Evolutionary conservation across 345 rosid genomes (phyloP).

Genomic region (Rubroshorea leprosula): DNA sequence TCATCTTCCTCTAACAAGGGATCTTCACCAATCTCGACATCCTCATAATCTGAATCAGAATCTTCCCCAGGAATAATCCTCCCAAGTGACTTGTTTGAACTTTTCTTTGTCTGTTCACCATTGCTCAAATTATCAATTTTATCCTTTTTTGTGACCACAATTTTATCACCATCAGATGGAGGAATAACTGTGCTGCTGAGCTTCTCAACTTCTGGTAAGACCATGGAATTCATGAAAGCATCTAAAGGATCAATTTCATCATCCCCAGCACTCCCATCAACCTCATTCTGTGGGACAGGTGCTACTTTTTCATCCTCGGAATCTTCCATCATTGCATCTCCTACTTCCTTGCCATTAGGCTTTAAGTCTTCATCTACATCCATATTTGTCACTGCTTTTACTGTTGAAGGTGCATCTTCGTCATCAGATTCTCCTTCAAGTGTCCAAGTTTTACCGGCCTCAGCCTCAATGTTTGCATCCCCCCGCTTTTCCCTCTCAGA

Average conservation of each 20-base stretch:
- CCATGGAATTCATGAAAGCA: constrained; percentile 92
- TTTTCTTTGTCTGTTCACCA: constrained; percentile 51
- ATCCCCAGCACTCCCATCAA: constrained; percentile 26
- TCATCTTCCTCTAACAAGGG: constrained; percentile 80
- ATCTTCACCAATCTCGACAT: constrained; percentile 55
- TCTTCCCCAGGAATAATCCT: constrained; percentile 95
- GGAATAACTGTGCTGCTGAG: constrained; percentile 38
- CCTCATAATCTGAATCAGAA: constrained; percentile 79
- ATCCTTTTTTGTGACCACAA: constrained; percentile 25
- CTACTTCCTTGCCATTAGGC: constrained; percentile 25
- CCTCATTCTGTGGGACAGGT: constrained; percentile 29
- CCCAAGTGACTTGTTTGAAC: constrained; percentile 62
- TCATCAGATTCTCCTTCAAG: constrained; percentile 96
- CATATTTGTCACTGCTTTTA: constrained; percentile 43
- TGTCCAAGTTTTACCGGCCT: constrained; percentile 75
- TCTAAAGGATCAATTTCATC: constrained; percentile 95
- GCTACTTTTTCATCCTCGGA: constrained; percentile 29
- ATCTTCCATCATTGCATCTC: constrained; percentile 44
- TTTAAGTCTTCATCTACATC: constrained; percentile 47
- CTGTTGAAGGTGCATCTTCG: constrained; percentile 52
- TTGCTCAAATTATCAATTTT: constrained; percentile 28
- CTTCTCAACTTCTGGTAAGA: constrained; percentile 88
- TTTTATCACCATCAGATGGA: constrained; percentile 21
- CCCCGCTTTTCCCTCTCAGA: constrained; percentile 61
- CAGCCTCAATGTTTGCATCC: constrained; percentile 38